Evolutionary conservation across 257 asterid species (phyloP), one percentile per base, ranked within the genome.

Genomic region (Buddleja alternifolia): DNA sequence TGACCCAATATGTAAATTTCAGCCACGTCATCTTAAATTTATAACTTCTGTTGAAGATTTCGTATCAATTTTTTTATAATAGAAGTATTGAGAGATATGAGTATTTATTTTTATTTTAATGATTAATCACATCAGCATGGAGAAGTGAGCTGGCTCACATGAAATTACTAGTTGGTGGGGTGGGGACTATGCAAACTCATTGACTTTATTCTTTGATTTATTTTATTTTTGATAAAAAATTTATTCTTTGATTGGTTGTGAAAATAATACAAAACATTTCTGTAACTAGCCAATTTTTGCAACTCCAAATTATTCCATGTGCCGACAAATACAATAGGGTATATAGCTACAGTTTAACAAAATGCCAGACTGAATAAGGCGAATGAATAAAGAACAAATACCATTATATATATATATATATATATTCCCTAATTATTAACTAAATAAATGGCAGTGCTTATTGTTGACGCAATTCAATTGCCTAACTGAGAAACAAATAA

Each of bases 81-180:
- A 29, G 5, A 29, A 29, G 5, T 29, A 29, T 29, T 29, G 34
- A 29, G 34, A 29, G 5, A 29, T 2, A 29, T 5, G n/a, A n/a
- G 34, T 29, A 29, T 29, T 29, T 29, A 29, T 1, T 29, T 29
- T 29, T 8, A n/a, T 36, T 55, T 52, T 17, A 60, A 47, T 70
- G 72, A 77, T 21, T 59, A 16, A 65, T 66, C 66, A 75, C 63
- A 64, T 62, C 65, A 76, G 25, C 44, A 24, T 36, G 60, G 39
- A 54, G 45, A 37, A 48, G 70, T 64, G 75, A 78, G 79, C 77
- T 77, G 81, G 48, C 52, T 17, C 77, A 60, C 81, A 64, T 81
- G 83, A 74, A 78, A 81, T 71, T 60, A 61, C 53, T 59, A 45
- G 54, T 70, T 70, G 41, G 74, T n/a, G n/a, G n/a, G n/a, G n/a